These are phyloP conservation scores for Botryotinia calthae DNA, from an alignment of 2,329 filamentous ascomycete species.

Conservation along the genomic window DNA sequence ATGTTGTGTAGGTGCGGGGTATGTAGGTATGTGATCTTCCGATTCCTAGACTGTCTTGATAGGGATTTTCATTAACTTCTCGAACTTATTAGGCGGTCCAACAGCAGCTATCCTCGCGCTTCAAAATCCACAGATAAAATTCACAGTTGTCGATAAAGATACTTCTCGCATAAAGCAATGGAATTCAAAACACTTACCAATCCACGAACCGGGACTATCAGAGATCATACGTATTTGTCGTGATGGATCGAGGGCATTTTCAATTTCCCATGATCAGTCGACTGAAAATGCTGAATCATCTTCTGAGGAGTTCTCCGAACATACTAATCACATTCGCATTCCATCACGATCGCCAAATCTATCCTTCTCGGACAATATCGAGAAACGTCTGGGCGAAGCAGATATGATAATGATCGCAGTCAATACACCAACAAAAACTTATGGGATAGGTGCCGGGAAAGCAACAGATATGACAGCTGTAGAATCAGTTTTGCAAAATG, in stretches of 20 bases:
- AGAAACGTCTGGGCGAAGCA: constrained; percentile 59
- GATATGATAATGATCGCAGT: constrained; percentile 75
- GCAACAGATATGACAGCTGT: constrained; percentile 72
- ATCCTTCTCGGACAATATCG: constrained; percentile 69
- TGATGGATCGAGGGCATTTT: constrained; percentile 51
- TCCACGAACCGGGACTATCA: constrained; percentile 70
- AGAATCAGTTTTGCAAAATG: constrained; percentile 65
- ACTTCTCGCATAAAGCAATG: constrained; percentile 64
- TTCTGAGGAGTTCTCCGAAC: constrained; percentile 35
- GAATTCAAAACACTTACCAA: constrained; percentile 71
- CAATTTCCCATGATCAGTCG: constrained; percentile 42
- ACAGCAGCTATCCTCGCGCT: constrained; percentile 73
- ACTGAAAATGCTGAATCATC: constrained; percentile 37
- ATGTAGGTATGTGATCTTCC: constrained; percentile 60
- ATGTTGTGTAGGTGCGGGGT: constrained; percentile 73
- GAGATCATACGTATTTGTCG: constrained; percentile 65
- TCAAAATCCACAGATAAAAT: constrained; percentile 66
- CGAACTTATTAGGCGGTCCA: constrained; percentile 59
- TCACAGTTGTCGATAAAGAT: constrained; percentile 74
- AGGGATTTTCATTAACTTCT: neutral
- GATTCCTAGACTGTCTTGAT: neutral
- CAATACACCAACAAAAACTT: constrained; percentile 74
- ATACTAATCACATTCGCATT: constrained; percentile 39
- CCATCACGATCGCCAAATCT: constrained; percentile 60
- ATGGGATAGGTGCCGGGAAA: constrained; percentile 65